These are phyloP conservation scores for Boeremia lycopersici DNA, from an alignment of 2,329 filamentous ascomycete genomes.

Conservation along the genomic window DNA sequence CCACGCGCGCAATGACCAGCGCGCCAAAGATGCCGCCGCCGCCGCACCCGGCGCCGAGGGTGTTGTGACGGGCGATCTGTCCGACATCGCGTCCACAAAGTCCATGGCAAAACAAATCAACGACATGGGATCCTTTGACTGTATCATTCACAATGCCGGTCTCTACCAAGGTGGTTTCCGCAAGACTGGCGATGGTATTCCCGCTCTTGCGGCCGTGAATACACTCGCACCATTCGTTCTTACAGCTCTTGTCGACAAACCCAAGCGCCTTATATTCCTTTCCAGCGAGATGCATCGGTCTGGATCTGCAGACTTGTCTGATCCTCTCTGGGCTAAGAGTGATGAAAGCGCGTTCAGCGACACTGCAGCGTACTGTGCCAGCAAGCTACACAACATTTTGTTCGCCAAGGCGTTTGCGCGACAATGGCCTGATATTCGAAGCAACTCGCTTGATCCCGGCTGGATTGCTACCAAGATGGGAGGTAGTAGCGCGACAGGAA, in stretches of 20 bases:
- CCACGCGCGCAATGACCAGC: conserved; percentile 62
- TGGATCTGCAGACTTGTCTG: conserved; percentile 53
- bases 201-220: conserved; percentile 61
- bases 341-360: conserved; percentile 42
- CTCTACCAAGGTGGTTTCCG: conserved; percentile 52
- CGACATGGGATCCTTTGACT: conserved; percentile 58
- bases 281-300: conserved; percentile 58
- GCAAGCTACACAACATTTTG: conserved; percentile 63
- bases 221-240: conserved; percentile 64
- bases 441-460: conserved; percentile 58
- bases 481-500: conserved; percentile 54
- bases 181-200: conserved; percentile 55
- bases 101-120: conserved; percentile 59
- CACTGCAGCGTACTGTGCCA: conserved; percentile 58
- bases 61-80: conserved; percentile 61
- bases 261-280: conserved; percentile 59
- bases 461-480: conserved; percentile 64
- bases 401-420: conserved; percentile 61
- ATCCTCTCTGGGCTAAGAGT: conserved; percentile 49
- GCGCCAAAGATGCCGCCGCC: conserved; percentile 56
- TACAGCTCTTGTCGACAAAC: conserved; percentile 57
- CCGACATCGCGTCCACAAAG: conserved; percentile 58
- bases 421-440: conserved; percentile 52
- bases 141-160: conserved; percentile 65
- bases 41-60: conserved; percentile 58